Conservation (phyloP, 2,329 filamentous ascomycete genomes). For the Madurella mycetomatis region DNA sequence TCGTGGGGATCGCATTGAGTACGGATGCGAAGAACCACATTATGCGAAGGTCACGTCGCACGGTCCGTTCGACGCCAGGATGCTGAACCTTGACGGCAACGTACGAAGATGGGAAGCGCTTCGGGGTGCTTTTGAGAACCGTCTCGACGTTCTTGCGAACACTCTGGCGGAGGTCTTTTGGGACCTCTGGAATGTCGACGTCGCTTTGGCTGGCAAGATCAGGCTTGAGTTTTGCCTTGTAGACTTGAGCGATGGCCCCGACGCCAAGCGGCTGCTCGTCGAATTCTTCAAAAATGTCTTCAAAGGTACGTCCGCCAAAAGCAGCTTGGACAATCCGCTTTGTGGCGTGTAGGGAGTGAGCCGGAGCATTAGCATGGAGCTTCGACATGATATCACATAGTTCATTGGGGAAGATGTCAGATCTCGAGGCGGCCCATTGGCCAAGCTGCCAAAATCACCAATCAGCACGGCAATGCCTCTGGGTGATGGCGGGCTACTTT, state of each 20-base stretch:
- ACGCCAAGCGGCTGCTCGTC: constrained; percentile 85
- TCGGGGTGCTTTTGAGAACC: constrained; percentile 79
- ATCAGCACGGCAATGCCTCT: neutral
- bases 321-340: constrained; percentile 74
- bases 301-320: constrained; percentile 74
- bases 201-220: constrained; percentile 63
- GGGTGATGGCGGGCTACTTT: constrained; percentile 19
- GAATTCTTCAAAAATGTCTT: constrained; percentile 96
- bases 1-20: constrained; percentile 84
- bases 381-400: constrained; percentile 93
- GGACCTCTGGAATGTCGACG: constrained; percentile 47
- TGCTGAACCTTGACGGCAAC: constrained; percentile 96
- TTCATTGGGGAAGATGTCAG: constrained; percentile 91
- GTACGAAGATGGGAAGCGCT: constrained; percentile 81
- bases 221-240: constrained; percentile 86
- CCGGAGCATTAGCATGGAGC: constrained; percentile 88
- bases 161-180: constrained; percentile 53
- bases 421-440: constrained; percentile 95
- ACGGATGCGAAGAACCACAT: constrained; percentile 86
- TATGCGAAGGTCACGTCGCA: constrained; percentile 85
- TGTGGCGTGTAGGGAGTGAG: constrained; percentile 78
- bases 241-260: constrained; percentile 95
- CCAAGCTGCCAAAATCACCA: constrained; percentile 58
- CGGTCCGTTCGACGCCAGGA: constrained; percentile 81
- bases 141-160: constrained; percentile 79